Percentiles rank a stretch among this genome's conserved stretches.
Evolutionary conservation across 1,284 basidiomycete genomes (phyloP).

Genomic region (Papiliotrema terrestris): DNA sequence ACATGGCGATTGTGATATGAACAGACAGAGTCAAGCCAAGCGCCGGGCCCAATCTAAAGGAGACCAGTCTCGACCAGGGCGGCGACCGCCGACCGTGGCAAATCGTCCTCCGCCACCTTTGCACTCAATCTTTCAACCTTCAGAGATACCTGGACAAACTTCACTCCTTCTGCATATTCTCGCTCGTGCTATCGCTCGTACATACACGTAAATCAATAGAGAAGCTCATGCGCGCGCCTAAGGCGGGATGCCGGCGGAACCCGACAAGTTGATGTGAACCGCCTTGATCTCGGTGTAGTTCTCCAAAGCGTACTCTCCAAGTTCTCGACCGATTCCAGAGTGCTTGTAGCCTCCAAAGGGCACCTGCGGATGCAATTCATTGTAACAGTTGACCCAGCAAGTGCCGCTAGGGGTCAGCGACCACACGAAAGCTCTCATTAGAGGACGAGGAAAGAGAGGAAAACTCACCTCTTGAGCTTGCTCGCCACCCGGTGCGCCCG

Average conservation of each 20-base stretch:
- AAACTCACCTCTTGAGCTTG: not conserved
- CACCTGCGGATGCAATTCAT: slow-evolving; percentile 61
- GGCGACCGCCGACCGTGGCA: no score
- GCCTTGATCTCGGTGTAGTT: slow-evolving; percentile 84
- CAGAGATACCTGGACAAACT: no score
- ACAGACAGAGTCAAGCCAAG: no score
- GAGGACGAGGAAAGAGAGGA: not conserved
- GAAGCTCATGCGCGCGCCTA: not conserved
- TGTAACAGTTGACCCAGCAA: slow-evolving; percentile 67
- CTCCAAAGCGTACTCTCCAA: slow-evolving; percentile 73
- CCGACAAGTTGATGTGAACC: slow-evolving; percentile 66
- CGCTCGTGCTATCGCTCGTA: no score
- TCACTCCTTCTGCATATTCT: no score
- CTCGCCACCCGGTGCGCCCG: slow-evolving; percentile 68
- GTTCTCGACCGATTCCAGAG: slow-evolving; percentile 67
- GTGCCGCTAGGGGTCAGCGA: slow-evolving; percentile 2
- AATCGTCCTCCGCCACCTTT: no score
- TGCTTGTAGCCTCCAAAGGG: slow-evolving; percentile 87
- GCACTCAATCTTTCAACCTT: no score
- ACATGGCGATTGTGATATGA: slow-evolving; percentile 9
- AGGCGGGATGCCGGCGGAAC: slow-evolving; percentile 14
- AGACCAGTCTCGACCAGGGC: no score
- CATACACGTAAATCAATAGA: no score
- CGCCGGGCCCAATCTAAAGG: no score
- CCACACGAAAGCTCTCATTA: no score